Percentiles rank a stretch among this genome's conserved stretches.
These are phyloP conservation scores for Monosporascus cannonballus DNA, from an alignment of 2,329 filamentous ascomycete species.

Conservation along the genomic window DNA sequence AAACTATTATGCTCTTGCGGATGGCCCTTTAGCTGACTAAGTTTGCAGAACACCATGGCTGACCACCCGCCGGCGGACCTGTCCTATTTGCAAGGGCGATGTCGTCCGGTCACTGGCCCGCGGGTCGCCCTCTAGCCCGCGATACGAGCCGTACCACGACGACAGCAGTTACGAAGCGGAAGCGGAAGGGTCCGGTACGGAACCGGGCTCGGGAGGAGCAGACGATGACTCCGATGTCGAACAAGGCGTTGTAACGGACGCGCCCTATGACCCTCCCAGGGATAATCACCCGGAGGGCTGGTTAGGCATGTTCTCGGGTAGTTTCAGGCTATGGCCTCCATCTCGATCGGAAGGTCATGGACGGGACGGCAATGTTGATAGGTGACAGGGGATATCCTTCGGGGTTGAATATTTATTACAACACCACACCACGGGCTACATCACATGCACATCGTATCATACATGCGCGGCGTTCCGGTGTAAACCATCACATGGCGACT, in stretches of 20 bases:
- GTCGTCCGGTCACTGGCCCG: slow-evolving; percentile 68
- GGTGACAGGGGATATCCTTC: no score
- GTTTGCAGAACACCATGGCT: slow-evolving; percentile 81
- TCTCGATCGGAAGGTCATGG: no score
- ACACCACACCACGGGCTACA: no score
- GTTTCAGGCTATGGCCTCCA: slow-evolving; percentile 5
- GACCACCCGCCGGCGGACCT: slow-evolving; percentile 91
- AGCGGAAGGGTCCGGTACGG: slow-evolving; percentile 16
- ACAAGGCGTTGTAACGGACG: background rate
- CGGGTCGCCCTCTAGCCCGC: slow-evolving; percentile 42
- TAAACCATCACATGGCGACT: no score
- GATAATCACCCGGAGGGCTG: background rate
- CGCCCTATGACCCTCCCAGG: slow-evolving; percentile 24
- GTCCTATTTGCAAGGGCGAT: slow-evolving; percentile 96
- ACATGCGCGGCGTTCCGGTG: no score
- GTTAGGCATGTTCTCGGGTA: background rate
- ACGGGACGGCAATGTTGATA: no score
- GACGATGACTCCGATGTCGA: background rate
- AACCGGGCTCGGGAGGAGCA: slow-evolving; percentile 6
- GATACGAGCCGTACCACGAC: slow-evolving; percentile 50
- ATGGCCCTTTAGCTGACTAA: slow-evolving; percentile 14
- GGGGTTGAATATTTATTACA: no score
- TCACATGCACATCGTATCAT: no score
- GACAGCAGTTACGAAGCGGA: slow-evolving; percentile 41
- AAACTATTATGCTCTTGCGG: background rate